Percentiles rank a stretch among this genome's conserved stretches.
phyloP scores from a whole-genome alignment of 768 basidiomycete genomes.

The Tylopilus felleus region DNA sequence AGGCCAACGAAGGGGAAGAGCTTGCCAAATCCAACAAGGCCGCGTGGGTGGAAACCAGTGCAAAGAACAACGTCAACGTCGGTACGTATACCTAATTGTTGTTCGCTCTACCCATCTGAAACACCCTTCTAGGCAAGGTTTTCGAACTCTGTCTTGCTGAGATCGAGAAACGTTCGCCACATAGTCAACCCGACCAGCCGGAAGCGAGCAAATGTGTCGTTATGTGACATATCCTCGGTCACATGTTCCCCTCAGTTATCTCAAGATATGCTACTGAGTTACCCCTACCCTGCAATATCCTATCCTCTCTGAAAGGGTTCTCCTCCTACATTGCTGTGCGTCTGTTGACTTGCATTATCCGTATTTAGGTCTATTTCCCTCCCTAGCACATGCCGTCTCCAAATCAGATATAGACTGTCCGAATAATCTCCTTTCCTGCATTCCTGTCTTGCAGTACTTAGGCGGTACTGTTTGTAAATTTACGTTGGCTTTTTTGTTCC shows the following conservation, averaged over 20 bases:
- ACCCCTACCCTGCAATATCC: conserved; percentile 32
- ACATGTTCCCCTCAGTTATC: conserved; percentile 12
- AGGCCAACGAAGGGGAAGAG: conserved; percentile 66
- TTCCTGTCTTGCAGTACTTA: conserved; percentile 20
- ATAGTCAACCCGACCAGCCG: conserved; percentile 42
- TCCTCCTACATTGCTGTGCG: conserved; percentile 30
- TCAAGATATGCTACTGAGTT: conserved; percentile 28
- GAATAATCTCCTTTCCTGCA: conserved; percentile 27
- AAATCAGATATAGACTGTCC: conserved; percentile 32
- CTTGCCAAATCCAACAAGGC: conserved; percentile 70
- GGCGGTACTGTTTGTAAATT: conserved; percentile 35
- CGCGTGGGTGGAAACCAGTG: conserved; percentile 86
- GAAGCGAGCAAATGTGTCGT: conserved; percentile 45
- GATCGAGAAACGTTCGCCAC: conserved; percentile 72
- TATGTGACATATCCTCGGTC: conserved; percentile 43
- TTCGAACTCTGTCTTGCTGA: conserved; percentile 82
- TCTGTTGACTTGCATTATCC: conserved; percentile 35
- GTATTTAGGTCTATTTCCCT: conserved; percentile 30
- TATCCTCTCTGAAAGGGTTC: conserved; percentile 18
- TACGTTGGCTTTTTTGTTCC: conserved; percentile 21
- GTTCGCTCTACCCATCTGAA: background rate
- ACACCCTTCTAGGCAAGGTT: conserved; percentile 55
- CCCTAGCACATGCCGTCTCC: conserved; percentile 19
- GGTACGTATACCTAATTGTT: conserved; percentile 50
- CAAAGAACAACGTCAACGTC: conserved; percentile 83